Percentiles rank a stretch among this genome's conserved stretches.
These are phyloP conservation scores for Uronychia binucleata DNA, from an alignment of 73 alveolate genomes.

Conservation along the genomic window DNA sequence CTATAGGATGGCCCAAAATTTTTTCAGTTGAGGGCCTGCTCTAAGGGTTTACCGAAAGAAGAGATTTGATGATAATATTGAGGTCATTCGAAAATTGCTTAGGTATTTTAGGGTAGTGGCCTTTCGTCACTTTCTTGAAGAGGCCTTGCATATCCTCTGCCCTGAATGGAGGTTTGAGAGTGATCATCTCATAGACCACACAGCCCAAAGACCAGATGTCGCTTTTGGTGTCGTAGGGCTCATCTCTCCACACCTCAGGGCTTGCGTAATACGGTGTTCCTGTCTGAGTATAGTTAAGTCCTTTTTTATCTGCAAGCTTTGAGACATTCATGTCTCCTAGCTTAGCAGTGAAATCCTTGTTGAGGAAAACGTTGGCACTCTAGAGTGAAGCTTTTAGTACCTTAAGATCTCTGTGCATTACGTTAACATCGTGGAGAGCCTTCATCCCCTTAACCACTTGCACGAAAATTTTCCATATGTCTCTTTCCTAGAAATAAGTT, in stretches of 20 bases:
- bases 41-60: slow-evolving; percentile 10
- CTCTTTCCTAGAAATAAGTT: slow-evolving; percentile 56
- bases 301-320: slow-evolving; percentile 65
- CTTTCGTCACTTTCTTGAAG: slow-evolving; percentile 62
- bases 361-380: slow-evolving; percentile 80
- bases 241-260: slow-evolving; percentile 86
- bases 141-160: slow-evolving; percentile 79
- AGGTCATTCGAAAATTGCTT: slow-evolving; percentile 1
- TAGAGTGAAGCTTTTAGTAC: slow-evolving; percentile 5
- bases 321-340: slow-evolving; percentile 85
- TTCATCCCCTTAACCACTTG: slow-evolving; percentile 66
- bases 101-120: slow-evolving; percentile 4
- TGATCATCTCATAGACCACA: slow-evolving; percentile 85
- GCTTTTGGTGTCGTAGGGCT: slow-evolving; percentile 82
- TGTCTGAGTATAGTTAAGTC: slow-evolving; percentile 44
- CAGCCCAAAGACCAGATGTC: slow-evolving; percentile 95
- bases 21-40: slow-evolving; percentile 12
- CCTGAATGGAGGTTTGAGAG: slow-evolving; percentile 75
- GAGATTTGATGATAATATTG: background rate
- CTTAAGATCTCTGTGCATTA: slow-evolving; percentile 77
- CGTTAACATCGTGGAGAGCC: slow-evolving; percentile 70
- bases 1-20: background rate
- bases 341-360: slow-evolving; percentile 68
- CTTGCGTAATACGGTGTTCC: slow-evolving; percentile 73
- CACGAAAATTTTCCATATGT: slow-evolving; percentile 77